These are phyloP conservation scores for Hirschioporus abietinus DNA, from an alignment of 768 basidiomycete genomes.

Conservation along the genomic window DNA sequence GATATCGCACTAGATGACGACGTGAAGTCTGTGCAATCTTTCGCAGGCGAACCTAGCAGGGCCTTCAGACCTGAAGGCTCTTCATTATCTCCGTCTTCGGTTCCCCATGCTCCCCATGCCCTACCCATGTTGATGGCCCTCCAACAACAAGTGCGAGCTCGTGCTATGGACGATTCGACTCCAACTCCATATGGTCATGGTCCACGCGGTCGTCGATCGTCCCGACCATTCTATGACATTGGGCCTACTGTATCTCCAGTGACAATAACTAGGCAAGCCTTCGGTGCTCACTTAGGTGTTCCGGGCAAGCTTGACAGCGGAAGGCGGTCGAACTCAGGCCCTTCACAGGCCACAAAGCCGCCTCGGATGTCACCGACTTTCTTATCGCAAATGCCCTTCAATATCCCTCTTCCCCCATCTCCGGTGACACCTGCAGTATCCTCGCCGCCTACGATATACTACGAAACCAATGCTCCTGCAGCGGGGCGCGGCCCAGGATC, in stretches of 20 bases:
- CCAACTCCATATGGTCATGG: constrained; percentile 10
- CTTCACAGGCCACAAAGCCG: constrained; percentile 32
- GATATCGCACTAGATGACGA: constrained; percentile 64
- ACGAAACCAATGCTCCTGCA: constrained; percentile 40
- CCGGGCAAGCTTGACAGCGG: constrained; percentile 33
- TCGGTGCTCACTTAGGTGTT: constrained; percentile 14
- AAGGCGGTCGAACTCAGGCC: constrained; percentile 41
- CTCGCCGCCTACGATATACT: constrained; percentile 57
- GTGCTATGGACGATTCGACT: constrained; percentile 16
- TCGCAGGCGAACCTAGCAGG: constrained; percentile 45
- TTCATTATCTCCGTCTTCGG: constrained; percentile 41
- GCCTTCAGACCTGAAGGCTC: constrained; percentile 11
- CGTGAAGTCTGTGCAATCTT: constrained; percentile 62
- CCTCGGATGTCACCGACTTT: constrained; percentile 34
- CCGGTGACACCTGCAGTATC: constrained; percentile 33
- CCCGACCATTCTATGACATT: constrained; percentile 10
- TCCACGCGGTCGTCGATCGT: constrained; percentile 23
- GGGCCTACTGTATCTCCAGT: constrained; percentile 3
- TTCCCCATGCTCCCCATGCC: constrained; percentile 24
- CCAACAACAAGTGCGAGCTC: constrained; percentile 7
- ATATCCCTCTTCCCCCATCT: constrained; percentile 44
- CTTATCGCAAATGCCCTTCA: constrained; percentile 31
- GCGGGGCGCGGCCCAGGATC: not conserved
- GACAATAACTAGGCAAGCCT: not conserved
- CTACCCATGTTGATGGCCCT: constrained; percentile 9